Conservation (phyloP, 2,329 filamentous ascomycete genomes). For the Phialocephala sp. region DNA sequence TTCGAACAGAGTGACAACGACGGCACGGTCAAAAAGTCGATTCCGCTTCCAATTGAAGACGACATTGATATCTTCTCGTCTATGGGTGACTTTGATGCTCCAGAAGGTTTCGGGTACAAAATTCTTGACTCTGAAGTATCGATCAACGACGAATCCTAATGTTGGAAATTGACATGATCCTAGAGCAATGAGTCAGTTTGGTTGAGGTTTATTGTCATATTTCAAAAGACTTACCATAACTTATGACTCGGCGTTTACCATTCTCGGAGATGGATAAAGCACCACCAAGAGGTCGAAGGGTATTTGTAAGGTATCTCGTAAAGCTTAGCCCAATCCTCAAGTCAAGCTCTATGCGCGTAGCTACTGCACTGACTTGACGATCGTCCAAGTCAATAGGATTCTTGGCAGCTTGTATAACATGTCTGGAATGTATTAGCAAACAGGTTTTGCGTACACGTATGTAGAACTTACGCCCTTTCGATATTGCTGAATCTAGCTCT, state of each 20-base stretch:
- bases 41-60: constrained; percentile 83
- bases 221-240: constrained; percentile 68
- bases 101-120: constrained; percentile 94
- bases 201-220: neutral
- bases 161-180: constrained; percentile 97
- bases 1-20: constrained; percentile 83
- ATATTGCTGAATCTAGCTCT: constrained; percentile 95
- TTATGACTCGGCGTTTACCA: constrained; percentile 58
- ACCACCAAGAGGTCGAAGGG: constrained; percentile 73
- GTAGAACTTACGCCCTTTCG: constrained; percentile 74
- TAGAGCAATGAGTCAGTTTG: constrained; percentile 23
- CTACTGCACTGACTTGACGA: constrained; percentile 83
- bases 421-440: constrained; percentile 54
- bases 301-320: constrained; percentile 84
- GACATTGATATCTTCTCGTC: constrained; percentile 77
- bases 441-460: neutral
- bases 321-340: constrained; percentile 91
- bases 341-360: constrained; percentile 89
- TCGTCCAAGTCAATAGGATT: constrained; percentile 81
- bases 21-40: constrained; percentile 86
- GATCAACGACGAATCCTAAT: constrained; percentile 93
- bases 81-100: constrained; percentile 85
- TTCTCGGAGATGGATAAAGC: constrained; percentile 60
- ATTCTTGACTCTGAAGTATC: constrained; percentile 91
- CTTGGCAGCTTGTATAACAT: constrained; percentile 83